Conservation (phyloP, 495 filamentous ascomycete species). For the Trichoderma erinaceum region DNA sequence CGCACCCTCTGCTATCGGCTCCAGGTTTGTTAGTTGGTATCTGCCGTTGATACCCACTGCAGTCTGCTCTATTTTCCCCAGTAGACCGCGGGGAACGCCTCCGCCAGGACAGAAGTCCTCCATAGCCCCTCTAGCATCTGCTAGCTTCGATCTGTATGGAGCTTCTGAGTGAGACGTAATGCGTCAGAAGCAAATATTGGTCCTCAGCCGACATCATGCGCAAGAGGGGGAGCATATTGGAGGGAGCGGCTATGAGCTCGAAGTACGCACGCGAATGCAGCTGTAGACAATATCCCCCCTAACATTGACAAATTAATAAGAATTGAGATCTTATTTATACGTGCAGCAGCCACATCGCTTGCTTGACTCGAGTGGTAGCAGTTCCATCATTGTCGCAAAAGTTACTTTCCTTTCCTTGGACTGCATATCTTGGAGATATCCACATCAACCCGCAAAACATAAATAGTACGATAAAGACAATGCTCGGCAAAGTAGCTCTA, state of each 20-base stretch:
- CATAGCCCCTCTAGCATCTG: neutral
- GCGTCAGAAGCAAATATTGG: neutral
- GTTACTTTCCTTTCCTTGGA: neutral
- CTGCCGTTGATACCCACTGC: slow-evolving; percentile 3
- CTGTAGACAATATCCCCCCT: neutral
- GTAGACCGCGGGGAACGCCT: neutral
- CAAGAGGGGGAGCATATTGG: neutral
- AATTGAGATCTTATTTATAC: neutral
- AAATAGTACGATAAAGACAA: slow-evolving; percentile 17
- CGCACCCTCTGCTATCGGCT: neutral
- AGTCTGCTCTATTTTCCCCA: neutral
- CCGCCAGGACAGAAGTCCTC: neutral
- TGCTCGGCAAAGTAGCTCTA: slow-evolving; percentile 48
- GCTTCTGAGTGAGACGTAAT: neutral
- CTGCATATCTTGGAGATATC: neutral
- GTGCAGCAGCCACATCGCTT: no score
- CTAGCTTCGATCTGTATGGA: slow-evolving; percentile 4
- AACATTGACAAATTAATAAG: neutral
- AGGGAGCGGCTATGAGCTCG: neutral
- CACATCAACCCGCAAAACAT: slow-evolving; percentile 18
- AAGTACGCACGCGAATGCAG: neutral
- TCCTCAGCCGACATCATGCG: neutral
- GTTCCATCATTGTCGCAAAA: neutral
- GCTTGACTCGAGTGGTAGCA: neutral
- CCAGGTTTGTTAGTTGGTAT: neutral